Percentiles rank a stretch among this genome's conserved stretches.
Evolutionary conservation across 257 asterid species (phyloP).

Genomic region (Nicotiana undulata): DNA sequence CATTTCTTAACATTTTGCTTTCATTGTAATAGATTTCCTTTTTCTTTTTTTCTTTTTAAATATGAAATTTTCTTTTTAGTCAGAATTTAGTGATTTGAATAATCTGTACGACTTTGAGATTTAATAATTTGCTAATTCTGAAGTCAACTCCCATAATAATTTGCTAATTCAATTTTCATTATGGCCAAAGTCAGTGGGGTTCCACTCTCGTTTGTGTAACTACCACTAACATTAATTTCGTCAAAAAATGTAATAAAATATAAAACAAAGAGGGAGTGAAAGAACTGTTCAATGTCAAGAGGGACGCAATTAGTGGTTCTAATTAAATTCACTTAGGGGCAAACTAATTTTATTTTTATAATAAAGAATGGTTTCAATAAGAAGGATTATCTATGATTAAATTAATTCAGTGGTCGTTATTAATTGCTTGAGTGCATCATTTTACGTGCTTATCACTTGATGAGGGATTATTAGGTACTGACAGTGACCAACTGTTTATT

Average conservation of each 20-base stretch:
- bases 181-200: not conserved
- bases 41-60: not conserved
- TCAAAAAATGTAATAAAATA: not conserved
- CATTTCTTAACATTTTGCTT: too few species aligned
- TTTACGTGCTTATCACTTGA: slow-evolving; percentile 6
- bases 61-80: not conserved
- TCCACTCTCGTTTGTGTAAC: not conserved
- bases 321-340: not conserved
- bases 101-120: not conserved
- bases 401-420: not conserved
- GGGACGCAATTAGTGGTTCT: not conserved
- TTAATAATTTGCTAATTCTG: not conserved
- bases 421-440: not conserved
- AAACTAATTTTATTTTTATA: not conserved
- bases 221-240: not conserved
- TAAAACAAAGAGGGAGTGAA: not conserved
- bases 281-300: not conserved
- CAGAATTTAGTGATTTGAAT: not conserved
- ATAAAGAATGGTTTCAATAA: not conserved
- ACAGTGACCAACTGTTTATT: not conserved
- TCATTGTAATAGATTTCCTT: too few species aligned
- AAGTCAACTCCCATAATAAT: not conserved
- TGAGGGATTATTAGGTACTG: not conserved
- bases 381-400: not conserved
- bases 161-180: not conserved